A percentile compares a stretch with the other conserved stretches of the same genome.
Evolutionary conservation across 805 yeast genomes (phyloP).

Genomic region (Metschnikowia gelsemii): DNA sequence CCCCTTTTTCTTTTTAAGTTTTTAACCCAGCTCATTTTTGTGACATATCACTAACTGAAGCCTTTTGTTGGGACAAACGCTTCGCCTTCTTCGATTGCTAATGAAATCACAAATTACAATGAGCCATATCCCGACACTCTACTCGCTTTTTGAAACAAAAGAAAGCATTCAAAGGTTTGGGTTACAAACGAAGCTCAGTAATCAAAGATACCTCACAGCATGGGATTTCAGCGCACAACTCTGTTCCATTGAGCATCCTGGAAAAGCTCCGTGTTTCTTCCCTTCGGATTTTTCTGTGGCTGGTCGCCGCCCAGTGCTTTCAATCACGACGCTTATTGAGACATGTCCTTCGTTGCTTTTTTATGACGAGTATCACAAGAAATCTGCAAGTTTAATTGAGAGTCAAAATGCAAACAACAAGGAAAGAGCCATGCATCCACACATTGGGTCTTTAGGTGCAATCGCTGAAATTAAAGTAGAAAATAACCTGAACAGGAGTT

Average conservation of each 20-base stretch:
- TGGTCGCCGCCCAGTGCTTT: conserved; percentile 6
- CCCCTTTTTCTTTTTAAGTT: neutral
- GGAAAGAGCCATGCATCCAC: no score
- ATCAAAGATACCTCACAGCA: conserved; percentile 12
- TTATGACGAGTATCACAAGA: conserved; percentile 10
- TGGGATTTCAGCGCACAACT: conserved; percentile 15
- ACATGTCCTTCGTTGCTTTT: conserved; percentile 12
- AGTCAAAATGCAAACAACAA: no score
- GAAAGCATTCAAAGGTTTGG: conserved; percentile 4
- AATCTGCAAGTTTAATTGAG: no score
- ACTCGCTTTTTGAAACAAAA: conserved; percentile 10
- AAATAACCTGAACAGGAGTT: no score
- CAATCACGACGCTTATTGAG: conserved; percentile 3
- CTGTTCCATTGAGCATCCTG: conserved; percentile 15
- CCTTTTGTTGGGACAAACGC: no score
- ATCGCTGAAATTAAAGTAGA: no score
- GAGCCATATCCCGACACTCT: conserved; percentile 7
- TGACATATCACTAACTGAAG: no score
- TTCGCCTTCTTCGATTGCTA: neutral
- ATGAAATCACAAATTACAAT: neutral
- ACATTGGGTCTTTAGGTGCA: no score
- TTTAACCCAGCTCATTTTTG: no score
- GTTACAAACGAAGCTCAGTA: neutral
- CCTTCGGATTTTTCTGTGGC: conserved; percentile 15
- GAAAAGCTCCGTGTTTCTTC: conserved; percentile 15